Evolutionary conservation across 768 basidiomycete genomes (phyloP).

Genomic region (Mycena crocata): DNA sequence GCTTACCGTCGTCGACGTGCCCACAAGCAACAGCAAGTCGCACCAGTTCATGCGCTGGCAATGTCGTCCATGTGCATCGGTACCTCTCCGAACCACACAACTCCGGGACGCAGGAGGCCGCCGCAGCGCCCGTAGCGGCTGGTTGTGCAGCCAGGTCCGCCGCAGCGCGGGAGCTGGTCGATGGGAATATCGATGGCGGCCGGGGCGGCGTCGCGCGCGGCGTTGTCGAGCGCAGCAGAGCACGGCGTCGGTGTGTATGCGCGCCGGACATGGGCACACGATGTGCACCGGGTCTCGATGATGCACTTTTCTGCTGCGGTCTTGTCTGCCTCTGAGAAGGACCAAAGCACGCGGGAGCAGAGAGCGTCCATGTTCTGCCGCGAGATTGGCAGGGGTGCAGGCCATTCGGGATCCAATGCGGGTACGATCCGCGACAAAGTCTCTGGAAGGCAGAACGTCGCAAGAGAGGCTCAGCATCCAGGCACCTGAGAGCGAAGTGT

Average conservation of each 20-base stretch:
- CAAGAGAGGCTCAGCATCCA: slow-evolving; percentile 50
- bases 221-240: slow-evolving; percentile 42
- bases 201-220: slow-evolving; percentile 31
- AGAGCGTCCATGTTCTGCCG: slow-evolving; percentile 60
- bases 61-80: slow-evolving; percentile 44
- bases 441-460: slow-evolving; percentile 45
- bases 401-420: slow-evolving; percentile 25
- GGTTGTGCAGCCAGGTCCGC: slow-evolving; percentile 8
- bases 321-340: slow-evolving; percentile 29
- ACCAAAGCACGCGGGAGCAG: slow-evolving; percentile 43
- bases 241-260: slow-evolving; percentile 33
- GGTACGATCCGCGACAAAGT: slow-evolving; percentile 42
- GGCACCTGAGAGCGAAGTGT: slow-evolving; percentile 34
- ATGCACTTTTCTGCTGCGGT: slow-evolving; percentile 20
- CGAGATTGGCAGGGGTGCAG: slow-evolving; percentile 46
- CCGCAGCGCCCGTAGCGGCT: slow-evolving; percentile 38
- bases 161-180: slow-evolving; percentile 44
- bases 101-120: slow-evolving; percentile 48
- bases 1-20: slow-evolving; percentile 49
- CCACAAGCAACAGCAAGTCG: slow-evolving; percentile 52
- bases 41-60: slow-evolving; percentile 37
- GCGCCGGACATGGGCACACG: slow-evolving; percentile 40
- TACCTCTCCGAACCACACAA: slow-evolving; percentile 57
- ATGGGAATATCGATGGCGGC: slow-evolving; percentile 38
- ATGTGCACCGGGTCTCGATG: slow-evolving; percentile 52